phyloP scores from a whole-genome alignment of 306 rosid genomes.

The Sphenostylis stenocarpa region DNA sequence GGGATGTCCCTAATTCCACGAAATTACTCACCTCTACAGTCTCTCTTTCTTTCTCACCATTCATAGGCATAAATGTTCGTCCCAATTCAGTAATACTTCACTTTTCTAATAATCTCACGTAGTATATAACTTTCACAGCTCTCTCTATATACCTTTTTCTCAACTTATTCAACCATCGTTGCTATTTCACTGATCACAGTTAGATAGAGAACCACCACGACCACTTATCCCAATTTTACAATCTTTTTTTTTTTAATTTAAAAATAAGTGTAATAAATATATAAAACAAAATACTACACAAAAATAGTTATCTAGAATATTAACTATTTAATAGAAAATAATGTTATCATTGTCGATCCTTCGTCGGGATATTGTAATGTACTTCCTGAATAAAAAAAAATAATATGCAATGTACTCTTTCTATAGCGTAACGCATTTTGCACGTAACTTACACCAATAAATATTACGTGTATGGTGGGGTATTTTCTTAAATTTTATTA shows the following conservation, averaged over 20 bases:
- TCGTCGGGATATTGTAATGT: neutral
- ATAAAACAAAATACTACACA: neutral
- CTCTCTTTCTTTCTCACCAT: slow-evolving; percentile 23
- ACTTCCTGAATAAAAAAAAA: neutral
- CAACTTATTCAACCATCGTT: neutral
- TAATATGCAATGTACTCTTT: neutral
- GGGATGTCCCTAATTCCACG: slow-evolving; percentile 60
- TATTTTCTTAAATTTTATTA: neutral
- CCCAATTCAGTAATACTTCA: slow-evolving; percentile 35
- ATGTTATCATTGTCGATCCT: neutral
- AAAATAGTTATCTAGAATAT: neutral
- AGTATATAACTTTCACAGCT: neutral
- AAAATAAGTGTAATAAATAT: too few species aligned
- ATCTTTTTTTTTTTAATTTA: too few species aligned
- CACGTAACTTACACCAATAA: neutral
- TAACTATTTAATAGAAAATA: neutral
- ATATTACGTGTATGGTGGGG: neutral
- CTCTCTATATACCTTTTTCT: neutral
- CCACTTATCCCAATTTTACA: slow-evolving; percentile 7
- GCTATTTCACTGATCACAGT: neutral
- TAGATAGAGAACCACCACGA: neutral
- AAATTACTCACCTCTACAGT: slow-evolving; percentile 39
- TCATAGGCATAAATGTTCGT: slow-evolving; percentile 46
- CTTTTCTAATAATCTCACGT: slow-evolving; percentile 34
- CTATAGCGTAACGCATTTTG: neutral